Conservation (phyloP, 768 basidiomycete genomes). For the Macrolepiota fuliginosa region DNA sequence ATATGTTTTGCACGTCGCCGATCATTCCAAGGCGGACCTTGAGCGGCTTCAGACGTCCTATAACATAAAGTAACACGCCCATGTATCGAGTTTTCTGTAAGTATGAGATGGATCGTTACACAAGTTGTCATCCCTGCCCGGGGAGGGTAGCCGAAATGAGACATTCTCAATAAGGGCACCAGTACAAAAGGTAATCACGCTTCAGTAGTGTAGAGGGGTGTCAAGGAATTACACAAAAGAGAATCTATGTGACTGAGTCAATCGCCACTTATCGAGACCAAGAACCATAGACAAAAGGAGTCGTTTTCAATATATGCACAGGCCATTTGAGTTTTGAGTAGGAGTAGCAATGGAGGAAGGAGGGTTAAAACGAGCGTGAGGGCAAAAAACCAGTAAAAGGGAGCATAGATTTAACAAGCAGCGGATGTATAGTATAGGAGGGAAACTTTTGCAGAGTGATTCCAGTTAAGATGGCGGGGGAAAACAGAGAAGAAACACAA, state of each 20-base stretch:
- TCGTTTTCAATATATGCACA: conserved; percentile 17
- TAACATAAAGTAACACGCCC: background rate
- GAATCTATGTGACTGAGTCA: conserved; percentile 9
- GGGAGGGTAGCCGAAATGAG: too few species aligned
- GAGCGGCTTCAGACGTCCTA: too few species aligned
- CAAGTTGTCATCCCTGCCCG: too few species aligned
- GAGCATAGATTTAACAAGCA: conserved; percentile 34
- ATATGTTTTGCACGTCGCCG: too few species aligned
- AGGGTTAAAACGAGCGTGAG: conserved; percentile 10
- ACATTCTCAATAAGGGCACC: too few species aligned
- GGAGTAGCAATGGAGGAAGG: conserved; percentile 4
- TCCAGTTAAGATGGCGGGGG: conserved; percentile 20
- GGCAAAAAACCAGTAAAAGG: conserved; percentile 10
- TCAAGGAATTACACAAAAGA: background rate
- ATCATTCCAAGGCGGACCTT: too few species aligned
- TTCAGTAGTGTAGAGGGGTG: background rate
- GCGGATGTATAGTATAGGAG: conserved; percentile 31
- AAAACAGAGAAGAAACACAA: background rate
- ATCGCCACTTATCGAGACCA: background rate
- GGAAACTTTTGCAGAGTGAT: conserved; percentile 28
- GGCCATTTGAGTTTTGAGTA: conserved; percentile 8
- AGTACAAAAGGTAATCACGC: too few species aligned
- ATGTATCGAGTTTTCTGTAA: too few species aligned
- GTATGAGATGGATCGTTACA: too few species aligned
- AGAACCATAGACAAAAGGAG: conserved; percentile 12